Percentiles rank a stretch among this genome's conserved stretches.
Evolutionary conservation across 1,284 basidiomycete genomes (phyloP).

Genomic region (Marasmius fiardii): DNA sequence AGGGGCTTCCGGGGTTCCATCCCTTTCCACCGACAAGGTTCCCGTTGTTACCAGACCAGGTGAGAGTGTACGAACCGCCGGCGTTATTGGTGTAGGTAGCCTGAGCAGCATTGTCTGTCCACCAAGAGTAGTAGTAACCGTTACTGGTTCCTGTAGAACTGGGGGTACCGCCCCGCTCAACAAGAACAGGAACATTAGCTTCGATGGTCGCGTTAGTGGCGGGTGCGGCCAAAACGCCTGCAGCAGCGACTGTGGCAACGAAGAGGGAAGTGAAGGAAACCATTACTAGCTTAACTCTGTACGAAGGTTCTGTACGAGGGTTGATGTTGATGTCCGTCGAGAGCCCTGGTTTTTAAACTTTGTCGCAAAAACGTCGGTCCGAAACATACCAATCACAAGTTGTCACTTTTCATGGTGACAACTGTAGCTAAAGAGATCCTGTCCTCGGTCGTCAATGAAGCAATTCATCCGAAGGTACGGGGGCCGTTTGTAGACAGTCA

Average conservation of each 20-base stretch:
- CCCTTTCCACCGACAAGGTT: slow-evolving; percentile 31
- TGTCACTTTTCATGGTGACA: too few species aligned
- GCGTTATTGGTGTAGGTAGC: slow-evolving; percentile 26
- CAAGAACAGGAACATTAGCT: slow-evolving; percentile 2
- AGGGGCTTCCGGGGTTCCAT: slow-evolving; percentile 26
- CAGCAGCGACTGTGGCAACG: background rate
- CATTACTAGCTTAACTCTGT: background rate
- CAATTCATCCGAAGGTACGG: too few species aligned
- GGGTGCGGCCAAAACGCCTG: slow-evolving; percentile 1
- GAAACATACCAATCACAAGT: too few species aligned
- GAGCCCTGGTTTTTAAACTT: too few species aligned
- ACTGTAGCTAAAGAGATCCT: too few species aligned
- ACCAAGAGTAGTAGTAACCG: slow-evolving; percentile 19
- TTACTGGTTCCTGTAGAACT: slow-evolving; percentile 17
- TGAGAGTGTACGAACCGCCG: slow-evolving; percentile 21
- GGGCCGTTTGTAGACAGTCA: too few species aligned
- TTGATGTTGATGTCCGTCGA: too few species aligned
- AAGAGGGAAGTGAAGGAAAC: slow-evolving; percentile 7
- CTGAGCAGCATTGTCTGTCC: slow-evolving; percentile 21
- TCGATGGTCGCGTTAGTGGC: background rate
- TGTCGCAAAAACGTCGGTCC: too few species aligned
- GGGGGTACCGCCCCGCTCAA: slow-evolving; percentile 12
- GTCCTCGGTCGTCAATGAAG: too few species aligned
- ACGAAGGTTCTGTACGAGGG: too few species aligned
- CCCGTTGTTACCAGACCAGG: slow-evolving; percentile 24